Evolutionary conservation across 768 basidiomycete genomes (phyloP), one percentile per base, ranked within the genome.

Genomic region (Amanita rubescens): DNA sequence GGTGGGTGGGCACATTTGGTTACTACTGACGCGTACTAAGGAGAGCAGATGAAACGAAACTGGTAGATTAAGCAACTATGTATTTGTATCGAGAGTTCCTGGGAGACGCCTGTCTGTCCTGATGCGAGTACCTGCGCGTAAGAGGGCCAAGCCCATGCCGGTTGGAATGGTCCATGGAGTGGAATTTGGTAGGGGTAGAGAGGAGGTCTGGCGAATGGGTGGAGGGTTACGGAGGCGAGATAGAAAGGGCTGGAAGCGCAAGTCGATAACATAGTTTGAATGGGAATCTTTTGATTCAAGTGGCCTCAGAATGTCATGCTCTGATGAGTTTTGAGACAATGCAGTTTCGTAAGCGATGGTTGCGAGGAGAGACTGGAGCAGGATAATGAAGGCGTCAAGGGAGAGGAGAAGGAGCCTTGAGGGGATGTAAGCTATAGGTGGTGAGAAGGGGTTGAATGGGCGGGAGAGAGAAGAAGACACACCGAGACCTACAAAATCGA

Each of bases 401-500:
- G 71, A 68, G 53, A 90, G 67, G 37, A 91, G 75, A 55, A 84
- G 82, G 17, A 76, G 55, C 65, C 74, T 85, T 37, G 85, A 83
- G n/a, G 89, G 85, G 33, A 65, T 62, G 60, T 79, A 75, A 35
- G 75, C 83, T 85, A 58, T 48, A 56, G 47, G 12, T 30, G 27
- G 38, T 60, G 32, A 56, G 47, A 3, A 17, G 3, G 39, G 38
- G 30, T n/a, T 24, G n/a, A n/a, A n/a, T n/a, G 17, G 24, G n/a
- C 3, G 35, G 48, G 35, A 32, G 27, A 37, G 15, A 27, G 14
- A 11, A 22, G 14, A 22, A 11, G n/a, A 74, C 83, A 47, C 59
- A 90, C 89, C 80, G 74, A 82, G 75, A 51, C 89, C 88, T 54
- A 90, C 77, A 62, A 90, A 90, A 64, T 90, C 88, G 55, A 91